Base-by-base conservation (phyloP, 768 basidiomycete species). In the Termitomyces sp. region DNA sequence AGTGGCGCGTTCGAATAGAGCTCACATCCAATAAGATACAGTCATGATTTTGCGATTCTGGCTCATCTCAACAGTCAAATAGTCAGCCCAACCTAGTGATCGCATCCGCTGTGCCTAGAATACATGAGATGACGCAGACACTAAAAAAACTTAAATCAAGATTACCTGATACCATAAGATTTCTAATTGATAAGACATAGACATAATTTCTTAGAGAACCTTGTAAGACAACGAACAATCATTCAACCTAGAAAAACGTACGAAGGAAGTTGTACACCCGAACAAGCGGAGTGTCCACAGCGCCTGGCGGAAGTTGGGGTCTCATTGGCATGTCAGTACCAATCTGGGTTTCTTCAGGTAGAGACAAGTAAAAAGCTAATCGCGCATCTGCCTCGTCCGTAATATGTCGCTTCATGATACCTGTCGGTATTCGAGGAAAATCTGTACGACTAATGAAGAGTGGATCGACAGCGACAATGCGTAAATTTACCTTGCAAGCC, bases 171-270 rank as follows among this genome's bases (percentile, higher is more conserved):
- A 89, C 80, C 85, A 86, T 47, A 98, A 70, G 60, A 94, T 89
- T 70, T 95, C 95, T 16, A 98, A 79, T 65, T 96, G 95, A 71
- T 97, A 97, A 2, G 91, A 88, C 57, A 97, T 71, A 1, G 92
- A 91, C 83, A 95, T 90, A 78, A 92, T 89, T 68, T 95, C 93
- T 95, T 60, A 5, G 37, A 40, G n/a, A 40, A n/a, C 6, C n/a
- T 19, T 29, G 27, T 5, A 29, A n/a, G 16, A 14, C 23, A 25
- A n/a, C 11, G 4, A 29, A 12, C n/a, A 14, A 41, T 8, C 10
- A 16, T 44, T 40, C 16, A 32, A 41, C 32, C 59, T 3, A 32
- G 21, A 37, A 16, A 47, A 4, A 64, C 92, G 66, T 69, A 96
- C 95, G 93, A 35, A 98, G 77, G 62, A 96, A 91, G 63, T 95